Conservation (phyloP, 2,329 filamentous ascomycete genomes). For the Ceratocystis harringtonii region DNA sequence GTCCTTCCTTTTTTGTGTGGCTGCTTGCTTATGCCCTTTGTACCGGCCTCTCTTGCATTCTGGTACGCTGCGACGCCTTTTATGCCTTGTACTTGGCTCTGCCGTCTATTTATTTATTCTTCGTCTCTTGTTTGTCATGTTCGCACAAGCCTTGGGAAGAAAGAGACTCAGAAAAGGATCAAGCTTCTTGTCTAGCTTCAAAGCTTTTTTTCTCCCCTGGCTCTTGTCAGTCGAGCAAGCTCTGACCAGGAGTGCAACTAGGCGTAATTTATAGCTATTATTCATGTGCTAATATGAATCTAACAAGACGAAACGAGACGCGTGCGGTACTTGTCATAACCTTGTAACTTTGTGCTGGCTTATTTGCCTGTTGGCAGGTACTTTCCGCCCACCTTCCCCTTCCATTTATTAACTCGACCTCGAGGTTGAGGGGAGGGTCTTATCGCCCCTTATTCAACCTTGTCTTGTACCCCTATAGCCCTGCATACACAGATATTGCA, state of each 20-base stretch:
- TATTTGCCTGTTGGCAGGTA: background rate
- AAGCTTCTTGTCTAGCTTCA: conserved; percentile 4
- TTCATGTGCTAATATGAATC: background rate
- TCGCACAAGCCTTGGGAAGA: no score
- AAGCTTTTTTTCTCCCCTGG: background rate
- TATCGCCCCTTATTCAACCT: conserved; percentile 4
- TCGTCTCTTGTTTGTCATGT: no score
- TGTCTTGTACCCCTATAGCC: background rate
- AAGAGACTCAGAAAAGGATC: background rate
- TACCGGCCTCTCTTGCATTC: background rate
- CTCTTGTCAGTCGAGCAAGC: background rate
- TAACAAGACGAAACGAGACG: background rate
- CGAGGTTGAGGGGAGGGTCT: background rate
- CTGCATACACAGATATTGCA: background rate
- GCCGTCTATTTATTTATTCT: no score
- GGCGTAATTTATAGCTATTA: background rate
- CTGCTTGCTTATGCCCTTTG: no score
- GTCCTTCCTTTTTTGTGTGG: no score
- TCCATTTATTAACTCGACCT: background rate
- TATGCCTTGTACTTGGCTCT: background rate
- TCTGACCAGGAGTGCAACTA: background rate
- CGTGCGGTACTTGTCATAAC: background rate
- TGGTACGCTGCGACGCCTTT: background rate
- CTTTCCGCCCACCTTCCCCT: background rate
- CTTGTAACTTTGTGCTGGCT: no score